These are phyloP conservation scores for Cyclostephanos tholiformis DNA, from an alignment of 108 stramenopile genomes.

Conservation along the genomic window DNA sequence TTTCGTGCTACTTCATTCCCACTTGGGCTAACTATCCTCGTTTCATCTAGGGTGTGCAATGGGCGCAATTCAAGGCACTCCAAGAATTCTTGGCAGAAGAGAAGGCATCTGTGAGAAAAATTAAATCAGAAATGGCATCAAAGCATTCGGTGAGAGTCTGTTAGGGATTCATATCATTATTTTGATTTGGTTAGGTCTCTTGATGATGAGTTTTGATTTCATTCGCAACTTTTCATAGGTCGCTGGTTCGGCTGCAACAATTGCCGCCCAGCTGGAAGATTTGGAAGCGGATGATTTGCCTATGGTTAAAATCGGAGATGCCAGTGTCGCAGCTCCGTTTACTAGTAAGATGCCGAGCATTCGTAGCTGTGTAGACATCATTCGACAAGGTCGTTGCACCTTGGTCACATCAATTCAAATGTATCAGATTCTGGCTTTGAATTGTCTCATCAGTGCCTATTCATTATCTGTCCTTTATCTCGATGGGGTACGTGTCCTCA, in stretches of 20 bases:
- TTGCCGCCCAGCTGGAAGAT: slow-evolving; percentile 81
- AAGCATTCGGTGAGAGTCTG: slow-evolving; percentile 43
- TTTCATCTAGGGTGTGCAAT: slow-evolving; percentile 58
- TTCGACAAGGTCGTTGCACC: slow-evolving; percentile 94
- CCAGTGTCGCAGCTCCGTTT: slow-evolving; percentile 96
- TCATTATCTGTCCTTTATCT: slow-evolving; percentile 94
- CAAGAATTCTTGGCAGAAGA: slow-evolving; percentile 79
- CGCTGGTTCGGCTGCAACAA: slow-evolving; percentile 67
- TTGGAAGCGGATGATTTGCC: slow-evolving; percentile 82
- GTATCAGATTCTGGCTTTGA: slow-evolving; percentile 97
- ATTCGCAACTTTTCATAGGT: slow-evolving; percentile 19
- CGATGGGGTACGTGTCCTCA: slow-evolving; percentile 71
- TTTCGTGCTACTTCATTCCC: neutral
- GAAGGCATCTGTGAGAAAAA: slow-evolving; percentile 66
- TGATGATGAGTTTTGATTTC: neutral
- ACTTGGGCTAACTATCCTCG: neutral
- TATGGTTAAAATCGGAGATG: slow-evolving; percentile 96
- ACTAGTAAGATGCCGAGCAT: slow-evolving; percentile 97
- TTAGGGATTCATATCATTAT: neutral
- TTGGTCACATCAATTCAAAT: slow-evolving; percentile 90
- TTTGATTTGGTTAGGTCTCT: slow-evolving; percentile 1
- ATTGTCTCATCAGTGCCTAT: slow-evolving; percentile 97
- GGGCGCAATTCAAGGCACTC: slow-evolving; percentile 86
- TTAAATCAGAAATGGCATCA: slow-evolving; percentile 55
- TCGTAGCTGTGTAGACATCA: slow-evolving; percentile 94